phyloP scores from a whole-genome alignment of 2,329 filamentous ascomycete genomes.

The Cercospora citrullina region DNA sequence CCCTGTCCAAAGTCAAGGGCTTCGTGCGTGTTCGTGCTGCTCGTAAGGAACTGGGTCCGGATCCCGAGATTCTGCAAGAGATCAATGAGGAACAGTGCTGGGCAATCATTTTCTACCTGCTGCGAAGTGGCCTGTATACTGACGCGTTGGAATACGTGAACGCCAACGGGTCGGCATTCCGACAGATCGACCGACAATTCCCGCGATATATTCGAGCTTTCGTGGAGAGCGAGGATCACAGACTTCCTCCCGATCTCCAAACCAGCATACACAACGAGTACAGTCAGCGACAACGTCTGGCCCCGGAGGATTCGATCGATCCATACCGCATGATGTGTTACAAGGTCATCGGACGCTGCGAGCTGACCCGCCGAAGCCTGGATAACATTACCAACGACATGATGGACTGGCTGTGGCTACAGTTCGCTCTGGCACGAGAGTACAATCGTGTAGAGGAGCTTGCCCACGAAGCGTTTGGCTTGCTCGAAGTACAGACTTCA shows the following conservation, averaged over 20 bases:
- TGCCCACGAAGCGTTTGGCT: slow-evolving; percentile 62
- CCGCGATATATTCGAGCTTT: slow-evolving; percentile 84
- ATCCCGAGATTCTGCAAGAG: slow-evolving; percentile 70
- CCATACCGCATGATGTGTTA: slow-evolving; percentile 97
- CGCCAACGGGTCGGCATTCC: slow-evolving; percentile 75
- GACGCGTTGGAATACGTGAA: slow-evolving; percentile 88
- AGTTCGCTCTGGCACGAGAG: slow-evolving; percentile 64
- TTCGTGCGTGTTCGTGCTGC: slow-evolving; percentile 80
- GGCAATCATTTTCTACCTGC: slow-evolving; percentile 89
- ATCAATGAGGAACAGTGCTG: slow-evolving; percentile 79
- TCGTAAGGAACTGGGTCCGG: slow-evolving; percentile 79
- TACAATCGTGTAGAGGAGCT: slow-evolving; percentile 61
- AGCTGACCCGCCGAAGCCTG: slow-evolving; percentile 58
- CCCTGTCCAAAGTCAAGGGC: slow-evolving; percentile 86
- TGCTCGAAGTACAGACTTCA: slow-evolving; percentile 71
- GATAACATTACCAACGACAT: slow-evolving; percentile 60
- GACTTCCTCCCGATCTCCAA: slow-evolving; percentile 75
- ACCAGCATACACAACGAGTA: slow-evolving; percentile 89
- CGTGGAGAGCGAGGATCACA: slow-evolving; percentile 71
- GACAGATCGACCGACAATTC: slow-evolving; percentile 88
- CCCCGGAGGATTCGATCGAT: slow-evolving; percentile 82
- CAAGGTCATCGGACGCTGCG: slow-evolving; percentile 86
- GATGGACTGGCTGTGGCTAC: slow-evolving; percentile 68
- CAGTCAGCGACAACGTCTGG: slow-evolving; percentile 78
- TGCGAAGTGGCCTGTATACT: slow-evolving; percentile 78